phyloP scores from a whole-genome alignment of 345 rosid genomes.

The Cardamine chenopodiifolia region DNA sequence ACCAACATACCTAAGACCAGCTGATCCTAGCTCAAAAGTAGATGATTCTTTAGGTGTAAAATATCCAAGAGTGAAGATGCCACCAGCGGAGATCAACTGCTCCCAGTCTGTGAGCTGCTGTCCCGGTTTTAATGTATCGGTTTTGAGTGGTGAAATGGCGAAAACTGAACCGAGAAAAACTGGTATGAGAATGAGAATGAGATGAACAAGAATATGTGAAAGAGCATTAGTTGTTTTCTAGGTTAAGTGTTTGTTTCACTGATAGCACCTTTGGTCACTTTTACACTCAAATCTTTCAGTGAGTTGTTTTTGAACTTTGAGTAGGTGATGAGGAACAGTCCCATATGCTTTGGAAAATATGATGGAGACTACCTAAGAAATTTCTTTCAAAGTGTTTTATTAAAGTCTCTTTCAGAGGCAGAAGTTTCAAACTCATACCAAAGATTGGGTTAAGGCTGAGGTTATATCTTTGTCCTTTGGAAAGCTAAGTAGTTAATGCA shows the following conservation, averaged over 20 bases:
- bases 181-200: constrained; percentile 28
- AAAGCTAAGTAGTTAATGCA: neutral
- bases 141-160: constrained; percentile 26
- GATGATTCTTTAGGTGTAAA: constrained; percentile 50
- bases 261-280: neutral
- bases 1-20: constrained; percentile 56
- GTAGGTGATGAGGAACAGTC: constrained; percentile 8
- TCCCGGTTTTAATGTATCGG: constrained; percentile 49
- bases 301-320: neutral
- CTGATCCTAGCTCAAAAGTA: constrained; percentile 33
- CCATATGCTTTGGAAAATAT: neutral
- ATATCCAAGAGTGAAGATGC: constrained; percentile 60
- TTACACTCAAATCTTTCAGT: neutral
- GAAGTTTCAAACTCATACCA: constrained; percentile 1
- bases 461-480: neutral
- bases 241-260: constrained; percentile 3
- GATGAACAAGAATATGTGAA: constrained; percentile 14
- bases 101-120: constrained; percentile 64
- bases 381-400: neutral
- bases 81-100: constrained; percentile 51
- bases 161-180: constrained; percentile 4
- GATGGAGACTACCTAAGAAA: constrained; percentile 20
- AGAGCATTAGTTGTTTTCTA: constrained; percentile 25
- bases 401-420: neutral
- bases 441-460: constrained; percentile 19